These are phyloP conservation scores for Acanthamoeba royreba DNA, from an alignment of 208 protist species.

Conservation along the genomic window DNA sequence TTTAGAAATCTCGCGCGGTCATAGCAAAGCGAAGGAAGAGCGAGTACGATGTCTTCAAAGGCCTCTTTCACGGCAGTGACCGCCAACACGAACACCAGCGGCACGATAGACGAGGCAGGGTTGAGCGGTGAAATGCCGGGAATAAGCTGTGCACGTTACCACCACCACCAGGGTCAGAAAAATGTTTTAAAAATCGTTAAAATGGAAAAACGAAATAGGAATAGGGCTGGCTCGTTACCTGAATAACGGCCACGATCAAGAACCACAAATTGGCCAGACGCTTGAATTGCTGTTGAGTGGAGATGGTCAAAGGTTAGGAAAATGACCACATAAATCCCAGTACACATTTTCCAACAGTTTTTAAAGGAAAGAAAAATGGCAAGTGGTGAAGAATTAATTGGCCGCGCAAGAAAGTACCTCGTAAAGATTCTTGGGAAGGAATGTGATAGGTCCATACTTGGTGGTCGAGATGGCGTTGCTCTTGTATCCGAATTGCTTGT, in stretches of 20 bases:
- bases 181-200: background rate
- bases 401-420: slow-evolving; percentile 89
- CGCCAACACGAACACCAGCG: slow-evolving; percentile 72
- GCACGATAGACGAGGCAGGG: slow-evolving; percentile 82
- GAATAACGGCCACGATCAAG: slow-evolving; percentile 45
- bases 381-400: background rate
- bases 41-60: slow-evolving; percentile 72
- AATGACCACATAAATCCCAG: background rate
- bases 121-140: slow-evolving; percentile 85
- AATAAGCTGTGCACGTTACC: slow-evolving; percentile 44
- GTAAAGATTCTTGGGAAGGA: slow-evolving; percentile 93
- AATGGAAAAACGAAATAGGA: background rate
- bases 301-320: background rate
- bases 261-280: slow-evolving; percentile 47
- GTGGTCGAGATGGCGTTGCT: slow-evolving; percentile 89
- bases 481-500: background rate
- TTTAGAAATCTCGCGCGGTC: background rate
- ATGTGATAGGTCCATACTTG: slow-evolving; percentile 92
- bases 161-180: background rate
- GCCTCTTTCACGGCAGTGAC: slow-evolving; percentile 78
- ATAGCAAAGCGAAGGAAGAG: background rate
- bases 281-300: slow-evolving; percentile 2
- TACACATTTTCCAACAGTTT: background rate
- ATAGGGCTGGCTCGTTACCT: slow-evolving; percentile 19
- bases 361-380: background rate